Conservation (phyloP, 2,329 filamentous ascomycete genomes). For the Sclerotinia trifoliorum region DNA sequence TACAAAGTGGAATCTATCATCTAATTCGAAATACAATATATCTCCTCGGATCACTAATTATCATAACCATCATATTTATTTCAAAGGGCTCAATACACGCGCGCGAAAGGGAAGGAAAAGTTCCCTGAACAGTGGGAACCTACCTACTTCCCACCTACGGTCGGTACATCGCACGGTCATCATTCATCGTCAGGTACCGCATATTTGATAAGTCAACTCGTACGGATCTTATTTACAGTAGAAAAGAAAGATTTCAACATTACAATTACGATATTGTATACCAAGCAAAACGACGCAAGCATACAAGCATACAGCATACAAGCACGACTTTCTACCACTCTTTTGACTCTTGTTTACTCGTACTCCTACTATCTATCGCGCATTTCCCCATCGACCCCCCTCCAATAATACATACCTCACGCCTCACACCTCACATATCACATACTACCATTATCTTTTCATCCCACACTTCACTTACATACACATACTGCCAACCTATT, state of each 20-base stretch:
- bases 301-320: not conserved
- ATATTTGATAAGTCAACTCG: conserved; percentile 24
- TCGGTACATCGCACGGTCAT: conserved; percentile 23
- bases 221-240: conserved; percentile 16
- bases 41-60: not conserved
- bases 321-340: not conserved
- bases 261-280: conserved; percentile 3
- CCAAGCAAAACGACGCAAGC: not conserved
- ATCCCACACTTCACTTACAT: not conserved
- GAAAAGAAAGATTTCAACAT: not conserved
- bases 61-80: not conserved
- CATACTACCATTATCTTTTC: not conserved
- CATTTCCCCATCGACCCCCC: not conserved
- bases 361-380: conserved; percentile 2
- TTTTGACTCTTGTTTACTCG: not conserved
- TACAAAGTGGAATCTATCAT: not conserved
- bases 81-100: conserved; percentile 12
- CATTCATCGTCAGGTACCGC: conserved; percentile 24
- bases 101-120: conserved; percentile 14
- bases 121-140: conserved; percentile 10
- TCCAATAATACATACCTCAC: not conserved
- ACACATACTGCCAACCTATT: not conserved
- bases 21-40: not conserved
- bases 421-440: not conserved
- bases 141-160: not conserved